phyloP scores from a whole-genome alignment of 1,284 basidiomycete genomes.

The Amylostereum areolatum region DNA sequence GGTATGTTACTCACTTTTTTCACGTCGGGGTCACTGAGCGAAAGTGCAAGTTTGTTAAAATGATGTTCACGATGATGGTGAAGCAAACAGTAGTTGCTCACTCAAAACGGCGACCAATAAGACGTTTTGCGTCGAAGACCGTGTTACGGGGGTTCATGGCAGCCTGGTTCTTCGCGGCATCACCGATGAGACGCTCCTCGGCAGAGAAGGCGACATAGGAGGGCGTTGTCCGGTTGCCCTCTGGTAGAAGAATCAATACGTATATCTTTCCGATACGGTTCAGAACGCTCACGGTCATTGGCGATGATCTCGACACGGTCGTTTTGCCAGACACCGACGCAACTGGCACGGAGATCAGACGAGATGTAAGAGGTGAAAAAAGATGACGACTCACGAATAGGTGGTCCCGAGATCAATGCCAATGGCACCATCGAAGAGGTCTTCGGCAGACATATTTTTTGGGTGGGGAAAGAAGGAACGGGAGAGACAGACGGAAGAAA shows the following conservation, averaged over 20 bases:
- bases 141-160: conserved; percentile 97
- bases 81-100: conserved; percentile 31
- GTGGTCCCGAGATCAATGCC: conserved; percentile 93
- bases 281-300: conserved; percentile 73
- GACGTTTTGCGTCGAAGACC: conserved; percentile 95
- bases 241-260: conserved; percentile 33
- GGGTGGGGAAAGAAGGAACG: conserved; percentile 19
- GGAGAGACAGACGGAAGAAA: conserved; percentile 19
- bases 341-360: conserved; percentile 37
- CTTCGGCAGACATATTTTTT: conserved; percentile 74
- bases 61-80: conserved; percentile 11
- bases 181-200: conserved; percentile 97
- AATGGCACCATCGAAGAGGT: conserved; percentile 93
- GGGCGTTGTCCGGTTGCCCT: conserved; percentile 98
- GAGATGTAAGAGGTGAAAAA: conserved; percentile 11
- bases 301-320: conserved; percentile 99
- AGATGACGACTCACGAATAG: conserved; percentile 63
- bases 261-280: background rate
- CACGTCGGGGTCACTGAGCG: conserved; percentile 71
- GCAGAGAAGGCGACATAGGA: conserved; percentile 99
- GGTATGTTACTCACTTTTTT: conserved; percentile 55
- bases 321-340: conserved; percentile 98
- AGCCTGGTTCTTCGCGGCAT: conserved; percentile 97
- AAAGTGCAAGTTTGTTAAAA: conserved; percentile 12
- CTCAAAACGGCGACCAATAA: conserved; percentile 96